phyloP scores from a whole-genome alignment of 768 basidiomycete species.

The Suillus lakei region DNA sequence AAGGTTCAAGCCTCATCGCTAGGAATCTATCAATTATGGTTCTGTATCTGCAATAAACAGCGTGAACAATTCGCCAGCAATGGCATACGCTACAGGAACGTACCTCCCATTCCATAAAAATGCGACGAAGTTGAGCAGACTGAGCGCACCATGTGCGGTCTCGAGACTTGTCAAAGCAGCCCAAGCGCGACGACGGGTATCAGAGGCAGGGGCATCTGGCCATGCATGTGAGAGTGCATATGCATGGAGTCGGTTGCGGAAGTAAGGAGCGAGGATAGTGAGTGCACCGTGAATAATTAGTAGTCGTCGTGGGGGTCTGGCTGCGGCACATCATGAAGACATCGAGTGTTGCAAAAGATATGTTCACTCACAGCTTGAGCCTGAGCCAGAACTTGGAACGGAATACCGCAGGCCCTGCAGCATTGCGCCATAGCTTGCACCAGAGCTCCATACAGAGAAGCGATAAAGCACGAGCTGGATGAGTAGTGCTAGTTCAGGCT shows the following conservation, averaged over 20 bases:
- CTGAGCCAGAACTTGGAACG: constrained; percentile 17
- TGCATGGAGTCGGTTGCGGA: constrained; percentile 72
- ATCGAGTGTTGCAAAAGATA: background rate
- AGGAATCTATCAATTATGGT: constrained; percentile 82
- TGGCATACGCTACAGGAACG: constrained; percentile 29
- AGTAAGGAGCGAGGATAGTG: constrained; percentile 78
- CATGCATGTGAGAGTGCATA: constrained; percentile 85
- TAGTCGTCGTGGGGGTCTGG: constrained; percentile 63
- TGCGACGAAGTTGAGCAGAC: constrained; percentile 74
- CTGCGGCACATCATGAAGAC: constrained; percentile 46
- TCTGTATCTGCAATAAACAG: constrained; percentile 66
- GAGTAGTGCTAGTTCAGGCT: constrained; percentile 75
- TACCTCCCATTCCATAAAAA: constrained; percentile 91
- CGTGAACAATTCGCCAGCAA: constrained; percentile 10
- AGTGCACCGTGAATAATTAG: constrained; percentile 72
- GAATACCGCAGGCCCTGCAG: constrained; percentile 78
- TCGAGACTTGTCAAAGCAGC: constrained; percentile 67
- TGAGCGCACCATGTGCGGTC: constrained; percentile 63
- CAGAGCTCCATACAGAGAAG: constrained; percentile 80
- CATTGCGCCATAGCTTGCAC: constrained; percentile 83
- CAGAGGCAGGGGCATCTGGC: constrained; percentile 88
- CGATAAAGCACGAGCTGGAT: constrained; percentile 79
- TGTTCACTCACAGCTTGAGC: constrained; percentile 24
- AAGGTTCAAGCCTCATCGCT: constrained; percentile 72
- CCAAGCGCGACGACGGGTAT: constrained; percentile 78